phyloP scores from a whole-genome alignment of 352 stramenopile genomes.

The Phytophthora melonis region DNA sequence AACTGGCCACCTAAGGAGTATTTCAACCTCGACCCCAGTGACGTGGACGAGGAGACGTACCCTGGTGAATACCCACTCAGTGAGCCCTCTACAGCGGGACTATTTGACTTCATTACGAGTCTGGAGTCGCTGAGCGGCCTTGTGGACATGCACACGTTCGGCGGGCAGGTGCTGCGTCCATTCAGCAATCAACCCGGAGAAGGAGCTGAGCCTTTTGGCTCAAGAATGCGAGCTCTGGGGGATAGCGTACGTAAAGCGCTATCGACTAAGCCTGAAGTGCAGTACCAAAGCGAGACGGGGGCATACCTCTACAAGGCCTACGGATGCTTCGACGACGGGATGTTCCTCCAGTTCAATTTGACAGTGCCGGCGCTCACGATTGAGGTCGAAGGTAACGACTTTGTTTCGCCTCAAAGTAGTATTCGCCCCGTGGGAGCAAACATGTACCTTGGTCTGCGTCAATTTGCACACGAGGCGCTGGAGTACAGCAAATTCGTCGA shows the following conservation, averaged over 20 bases:
- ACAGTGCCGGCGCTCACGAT: slow-evolving; percentile 60
- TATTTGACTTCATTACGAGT: slow-evolving; percentile 67
- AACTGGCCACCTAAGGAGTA: slow-evolving; percentile 73
- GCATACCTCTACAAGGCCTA: slow-evolving; percentile 72
- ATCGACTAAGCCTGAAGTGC: slow-evolving; percentile 40
- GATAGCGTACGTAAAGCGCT: slow-evolving; percentile 60
- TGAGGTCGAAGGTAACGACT: slow-evolving; percentile 75
- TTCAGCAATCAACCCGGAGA: slow-evolving; percentile 62
- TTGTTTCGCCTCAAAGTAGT: slow-evolving; percentile 64
- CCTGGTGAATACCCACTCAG: slow-evolving; percentile 66
- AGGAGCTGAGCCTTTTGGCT: slow-evolving; percentile 57
- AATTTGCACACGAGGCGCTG: slow-evolving; percentile 64
- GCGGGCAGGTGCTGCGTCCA: slow-evolving; percentile 65
- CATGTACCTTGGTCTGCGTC: slow-evolving; percentile 64
- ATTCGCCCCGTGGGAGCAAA: slow-evolving; percentile 67
- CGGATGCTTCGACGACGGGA: slow-evolving; percentile 73
- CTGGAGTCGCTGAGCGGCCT: slow-evolving; percentile 55
- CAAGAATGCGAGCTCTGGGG: slow-evolving; percentile 54
- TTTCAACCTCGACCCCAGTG: slow-evolving; percentile 56
- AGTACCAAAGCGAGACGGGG: slow-evolving; percentile 68
- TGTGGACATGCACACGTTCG: slow-evolving; percentile 77
- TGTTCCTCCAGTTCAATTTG: slow-evolving; percentile 49
- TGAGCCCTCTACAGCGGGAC: slow-evolving; percentile 55
- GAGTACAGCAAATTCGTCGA: slow-evolving; percentile 57
- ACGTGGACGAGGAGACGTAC: slow-evolving; percentile 61